Evolutionary conservation across 805 yeast species (phyloP), one percentile per base, ranked within the genome.

Genomic region (Lipomyces lipofer): DNA sequence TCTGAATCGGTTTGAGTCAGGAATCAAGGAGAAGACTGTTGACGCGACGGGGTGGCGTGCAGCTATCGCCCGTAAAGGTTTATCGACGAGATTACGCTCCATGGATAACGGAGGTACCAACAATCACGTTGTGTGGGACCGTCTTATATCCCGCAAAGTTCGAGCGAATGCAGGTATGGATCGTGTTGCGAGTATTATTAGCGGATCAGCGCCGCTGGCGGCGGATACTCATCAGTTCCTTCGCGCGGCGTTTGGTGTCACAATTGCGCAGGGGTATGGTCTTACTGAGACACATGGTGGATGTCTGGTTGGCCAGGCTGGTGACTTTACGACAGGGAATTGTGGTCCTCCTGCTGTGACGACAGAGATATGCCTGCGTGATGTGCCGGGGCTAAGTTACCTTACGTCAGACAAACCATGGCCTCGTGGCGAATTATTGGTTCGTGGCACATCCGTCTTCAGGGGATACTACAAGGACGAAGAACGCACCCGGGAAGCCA

Each of bases 121-220:
- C 42, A 79, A 59, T 53, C 68, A 74, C 24, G 59, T 63, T 8
- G 25, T 72, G 8, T 67, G 70, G 64, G 78, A 77, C 56, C 47
- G 60, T 24, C 43, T 74, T 6, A 59, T 81, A 51, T 67, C 74
- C 39, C 72, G 71, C 44, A 78, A 78, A 66, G 72, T 81, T 29
- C 71, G 76, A 45, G 63, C 66, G 49, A 73, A 75, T 32, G 64
- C 80, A n/a, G 84, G 85, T 1, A 73, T 81, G 56, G 75, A 71
- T 28, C 76, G 77, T 45, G 62, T 73, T 33, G 67, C 70, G 17
- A 69, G 69, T 53, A 54, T 77, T 25, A 67, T 77, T 33, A 71
- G 77, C 27, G 88, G 92, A 24, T 83, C 88, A 29, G 90, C 92
- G 2, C 92, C 94, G 24, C 75, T 86, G 58, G 74, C 86, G 29